phyloP scores from a whole-genome alignment of 1,284 basidiomycete species.

The Ustilago curta region DNA sequence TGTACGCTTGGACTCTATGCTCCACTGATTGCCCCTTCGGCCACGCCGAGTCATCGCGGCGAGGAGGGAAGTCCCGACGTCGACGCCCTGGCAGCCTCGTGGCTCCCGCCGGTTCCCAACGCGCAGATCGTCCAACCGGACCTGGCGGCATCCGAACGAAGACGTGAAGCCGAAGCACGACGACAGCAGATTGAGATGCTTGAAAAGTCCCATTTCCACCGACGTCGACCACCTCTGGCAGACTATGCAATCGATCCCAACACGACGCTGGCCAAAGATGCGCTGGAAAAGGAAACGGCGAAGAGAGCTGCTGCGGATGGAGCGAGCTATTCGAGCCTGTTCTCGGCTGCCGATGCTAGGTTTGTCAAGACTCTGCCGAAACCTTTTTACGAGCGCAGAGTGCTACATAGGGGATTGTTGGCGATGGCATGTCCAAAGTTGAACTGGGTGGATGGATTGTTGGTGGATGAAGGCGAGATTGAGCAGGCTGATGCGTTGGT shows the following conservation, averaged over 20 bases:
- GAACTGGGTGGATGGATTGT: conserved; percentile 64
- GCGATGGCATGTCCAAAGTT: conserved; percentile 65
- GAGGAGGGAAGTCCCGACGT: conserved; percentile 10
- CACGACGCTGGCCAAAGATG: conserved; percentile 24
- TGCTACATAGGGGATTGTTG: conserved; percentile 63
- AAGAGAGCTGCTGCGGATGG: conserved; percentile 12
- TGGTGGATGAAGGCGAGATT: conserved; percentile 58
- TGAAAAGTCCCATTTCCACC: conserved; percentile 67
- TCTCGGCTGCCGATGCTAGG: conserved; percentile 54
- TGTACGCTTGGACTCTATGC: conserved; percentile 67
- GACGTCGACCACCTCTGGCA: conserved; percentile 43
- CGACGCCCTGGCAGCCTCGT: conserved; percentile 11
- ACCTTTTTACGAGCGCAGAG: conserved; percentile 43
- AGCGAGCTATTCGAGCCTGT: conserved; percentile 43
- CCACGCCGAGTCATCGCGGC: conserved; percentile 5
- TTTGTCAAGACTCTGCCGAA: conserved; percentile 61
- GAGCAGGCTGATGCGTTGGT: conserved; percentile 54
- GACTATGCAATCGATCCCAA: conserved; percentile 36
- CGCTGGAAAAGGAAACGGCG: conserved; percentile 28
- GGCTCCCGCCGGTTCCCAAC: conserved; percentile 62
- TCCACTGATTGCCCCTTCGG: conserved; percentile 52
- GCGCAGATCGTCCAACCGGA: conserved; percentile 62
- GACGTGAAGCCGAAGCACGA: conserved; percentile 23
- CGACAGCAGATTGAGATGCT: conserved; percentile 38
- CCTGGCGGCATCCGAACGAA: conserved; percentile 13